Conservation (phyloP, 192 early-diverging fungal species). For the Backusella mclennaniae region DNA sequence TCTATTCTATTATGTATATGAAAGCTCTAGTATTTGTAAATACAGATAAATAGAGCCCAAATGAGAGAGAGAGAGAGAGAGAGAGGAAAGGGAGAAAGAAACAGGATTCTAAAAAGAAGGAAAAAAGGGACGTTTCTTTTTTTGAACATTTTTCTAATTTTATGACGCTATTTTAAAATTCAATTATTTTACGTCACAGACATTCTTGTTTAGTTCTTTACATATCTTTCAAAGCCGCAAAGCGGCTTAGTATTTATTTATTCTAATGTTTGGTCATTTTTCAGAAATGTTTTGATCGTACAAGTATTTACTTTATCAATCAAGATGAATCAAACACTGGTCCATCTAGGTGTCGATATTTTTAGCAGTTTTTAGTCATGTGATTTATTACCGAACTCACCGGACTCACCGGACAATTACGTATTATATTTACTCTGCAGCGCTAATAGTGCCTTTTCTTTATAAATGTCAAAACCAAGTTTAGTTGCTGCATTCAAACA, state of each 20-base stretch:
- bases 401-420: no score
- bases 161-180: conserved; percentile 9
- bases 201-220: background rate
- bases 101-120: background rate
- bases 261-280: background rate
- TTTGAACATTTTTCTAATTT: background rate
- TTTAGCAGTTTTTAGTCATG: no score
- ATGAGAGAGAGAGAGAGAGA: no score
- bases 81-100: background rate
- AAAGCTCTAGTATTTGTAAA: background rate
- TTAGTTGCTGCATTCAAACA: no score
- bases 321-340: background rate
- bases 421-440: no score
- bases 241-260: background rate
- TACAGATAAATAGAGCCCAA: background rate
- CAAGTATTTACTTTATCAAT: background rate
- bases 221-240: background rate
- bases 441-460: no score
- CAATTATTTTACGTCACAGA: background rate
- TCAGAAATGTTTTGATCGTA: background rate
- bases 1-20: background rate
- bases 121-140: background rate
- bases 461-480: no score
- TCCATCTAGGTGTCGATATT: background rate
- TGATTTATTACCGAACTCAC: no score